Evolutionary conservation across 2,329 filamentous ascomycete species (phyloP).

Genomic region (Cladosporium phlei): DNA sequence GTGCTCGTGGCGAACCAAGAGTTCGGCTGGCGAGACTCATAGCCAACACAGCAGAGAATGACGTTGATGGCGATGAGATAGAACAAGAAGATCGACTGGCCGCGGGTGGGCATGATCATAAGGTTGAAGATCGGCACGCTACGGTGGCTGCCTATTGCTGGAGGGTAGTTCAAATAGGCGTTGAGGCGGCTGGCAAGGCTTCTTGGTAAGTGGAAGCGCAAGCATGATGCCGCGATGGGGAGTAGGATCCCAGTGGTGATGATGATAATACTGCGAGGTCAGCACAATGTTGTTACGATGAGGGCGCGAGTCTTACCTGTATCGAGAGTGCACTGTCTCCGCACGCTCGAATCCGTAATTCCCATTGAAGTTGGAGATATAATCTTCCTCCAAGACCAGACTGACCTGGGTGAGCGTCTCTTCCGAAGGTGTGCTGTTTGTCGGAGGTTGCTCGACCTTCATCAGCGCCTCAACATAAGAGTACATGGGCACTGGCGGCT

Average conservation of each 20-base stretch:
- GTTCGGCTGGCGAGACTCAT: conserved; percentile 23
- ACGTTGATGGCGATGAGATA: conserved; percentile 29
- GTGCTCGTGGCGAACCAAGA: conserved; percentile 20
- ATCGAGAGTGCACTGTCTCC: conserved; percentile 29
- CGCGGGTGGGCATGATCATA: conserved; percentile 23
- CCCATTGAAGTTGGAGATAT: conserved; percentile 26
- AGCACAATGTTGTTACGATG: background rate
- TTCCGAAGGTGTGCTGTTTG: conserved; percentile 7
- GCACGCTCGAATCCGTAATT: conserved; percentile 27
- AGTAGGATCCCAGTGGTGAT: conserved; percentile 19
- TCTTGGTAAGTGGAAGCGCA: conserved; percentile 18
- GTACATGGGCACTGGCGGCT: conserved; percentile 19
- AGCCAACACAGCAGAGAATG: conserved; percentile 25
- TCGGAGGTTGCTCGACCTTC: conserved; percentile 23
- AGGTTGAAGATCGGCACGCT: conserved; percentile 11
- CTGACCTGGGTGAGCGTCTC: conserved; percentile 30
- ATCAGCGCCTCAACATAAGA: conserved; percentile 26
- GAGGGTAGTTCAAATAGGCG: conserved; percentile 18
- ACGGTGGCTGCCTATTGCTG: conserved; percentile 15
- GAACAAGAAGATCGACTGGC: conserved; percentile 27
- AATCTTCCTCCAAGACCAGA: conserved; percentile 28
- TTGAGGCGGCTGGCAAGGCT: conserved; percentile 14
- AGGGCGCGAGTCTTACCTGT: conserved; percentile 23
- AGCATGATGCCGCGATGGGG: conserved; percentile 18
- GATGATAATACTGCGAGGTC: conserved; percentile 18